phyloP scores from a whole-genome alignment of 176 grass and related monocot genomes.

The Paspalum vaginatum region DNA sequence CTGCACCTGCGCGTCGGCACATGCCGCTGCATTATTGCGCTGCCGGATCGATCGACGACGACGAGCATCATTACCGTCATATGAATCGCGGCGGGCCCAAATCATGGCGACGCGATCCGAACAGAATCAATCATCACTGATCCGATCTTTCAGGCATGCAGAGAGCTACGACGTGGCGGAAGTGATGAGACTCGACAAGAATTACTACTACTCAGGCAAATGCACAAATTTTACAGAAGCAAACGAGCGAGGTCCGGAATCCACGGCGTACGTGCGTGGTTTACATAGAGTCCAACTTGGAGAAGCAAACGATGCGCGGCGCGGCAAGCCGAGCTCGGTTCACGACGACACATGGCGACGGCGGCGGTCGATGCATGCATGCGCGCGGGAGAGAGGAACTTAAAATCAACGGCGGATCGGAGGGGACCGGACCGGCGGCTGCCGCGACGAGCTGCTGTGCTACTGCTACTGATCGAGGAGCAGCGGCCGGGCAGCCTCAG shows the following conservation, averaged over 20 bases:
- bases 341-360: neutral
- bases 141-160: too few species aligned
- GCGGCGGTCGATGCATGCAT: neutral
- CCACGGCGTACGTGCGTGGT: neutral
- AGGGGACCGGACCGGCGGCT: neutral
- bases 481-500: constrained; percentile 46
- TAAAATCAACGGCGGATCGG: constrained; percentile 38
- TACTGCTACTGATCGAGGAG: too few species aligned
- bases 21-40: constrained; percentile 45
- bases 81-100: too few species aligned
- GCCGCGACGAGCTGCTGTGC: neutral
- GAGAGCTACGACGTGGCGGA: too few species aligned
- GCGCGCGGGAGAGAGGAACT: too few species aligned
- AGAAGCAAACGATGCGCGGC: constrained; percentile 1
- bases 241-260: constrained; percentile 22
- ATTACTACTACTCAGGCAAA: constrained; percentile 34
- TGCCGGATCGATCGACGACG: neutral
- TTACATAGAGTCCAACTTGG: constrained; percentile 30
- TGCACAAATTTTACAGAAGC: constrained; percentile 52
- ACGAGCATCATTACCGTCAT: neutral
- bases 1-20: constrained; percentile 11
- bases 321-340: neutral
- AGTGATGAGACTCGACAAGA: neutral
- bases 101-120: too few species aligned
- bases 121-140: too few species aligned